These are phyloP conservation scores for Fonsecaea pedrosoi DNA, from an alignment of 2,329 filamentous ascomycete genomes.

Conservation along the genomic window DNA sequence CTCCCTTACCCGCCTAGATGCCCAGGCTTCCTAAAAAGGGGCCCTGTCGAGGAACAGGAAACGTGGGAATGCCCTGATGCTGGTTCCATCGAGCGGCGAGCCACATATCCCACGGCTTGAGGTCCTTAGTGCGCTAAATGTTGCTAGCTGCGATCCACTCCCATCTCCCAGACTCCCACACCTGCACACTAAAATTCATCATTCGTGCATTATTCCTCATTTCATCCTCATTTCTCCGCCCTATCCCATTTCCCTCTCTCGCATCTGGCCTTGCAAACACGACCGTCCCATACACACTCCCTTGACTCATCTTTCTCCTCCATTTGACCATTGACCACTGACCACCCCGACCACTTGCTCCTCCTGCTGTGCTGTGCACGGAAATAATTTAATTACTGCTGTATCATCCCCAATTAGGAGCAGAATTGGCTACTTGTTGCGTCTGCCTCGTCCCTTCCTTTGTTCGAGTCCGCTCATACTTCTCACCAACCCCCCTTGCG, in stretches of 20 bases:
- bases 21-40: slow-evolving; percentile 1
- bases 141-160: slow-evolving; percentile 2
- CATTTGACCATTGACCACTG: neutral
- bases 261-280: slow-evolving; percentile 6
- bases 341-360: slow-evolving; percentile 1
- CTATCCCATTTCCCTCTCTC: slow-evolving; percentile 13
- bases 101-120: neutral
- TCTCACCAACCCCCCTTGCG: slow-evolving; percentile 12
- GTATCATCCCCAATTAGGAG: slow-evolving; percentile 16
- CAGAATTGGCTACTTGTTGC: slow-evolving; percentile 31
- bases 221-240: slow-evolving; percentile 10
- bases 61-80: slow-evolving; percentile 2
- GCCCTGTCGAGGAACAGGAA: slow-evolving; percentile 7
- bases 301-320: slow-evolving; percentile 14
- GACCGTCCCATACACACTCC: slow-evolving; percentile 18
- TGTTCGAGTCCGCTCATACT: slow-evolving; percentile 24
- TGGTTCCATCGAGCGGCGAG: neutral
- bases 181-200: slow-evolving; percentile 11
- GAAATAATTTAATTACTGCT: slow-evolving; percentile 5
- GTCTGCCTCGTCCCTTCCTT: slow-evolving; percentile 38
- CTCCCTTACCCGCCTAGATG: neutral
- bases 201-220: slow-evolving; percentile 9
- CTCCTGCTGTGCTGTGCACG: slow-evolving; percentile 33
- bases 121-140: neutral
- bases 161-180: slow-evolving; percentile 5